A percentile compares a stretch with the other conserved stretches of the same genome.
phyloP scores from a whole-genome alignment of 495 filamentous ascomycete genomes.

The Achaetomiella virescens region DNA sequence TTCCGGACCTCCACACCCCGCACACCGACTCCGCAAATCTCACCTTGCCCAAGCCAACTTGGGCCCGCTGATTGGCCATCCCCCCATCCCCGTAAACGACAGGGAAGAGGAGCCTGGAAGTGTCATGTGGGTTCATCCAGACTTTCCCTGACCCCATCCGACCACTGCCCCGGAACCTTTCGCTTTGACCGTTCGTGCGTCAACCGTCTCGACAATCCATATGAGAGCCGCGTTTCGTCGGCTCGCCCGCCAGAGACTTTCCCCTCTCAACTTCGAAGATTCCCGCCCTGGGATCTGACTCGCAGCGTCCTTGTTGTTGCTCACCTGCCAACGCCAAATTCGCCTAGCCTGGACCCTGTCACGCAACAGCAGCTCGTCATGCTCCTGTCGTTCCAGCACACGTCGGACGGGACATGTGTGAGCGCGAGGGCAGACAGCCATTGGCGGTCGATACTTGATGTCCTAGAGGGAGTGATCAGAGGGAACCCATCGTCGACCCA shows the following conservation, averaged over 20 bases:
- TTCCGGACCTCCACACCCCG: neutral
- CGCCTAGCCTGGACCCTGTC: too few relatives aligned
- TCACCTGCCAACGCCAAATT: too few relatives aligned
- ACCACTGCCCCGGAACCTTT: neutral
- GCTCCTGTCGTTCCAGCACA: too few relatives aligned
- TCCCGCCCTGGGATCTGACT: too few relatives aligned
- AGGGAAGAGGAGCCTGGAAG: slow-evolving; percentile 1
- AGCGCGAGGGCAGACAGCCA: too few relatives aligned
- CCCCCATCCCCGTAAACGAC: neutral
- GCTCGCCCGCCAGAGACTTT: neutral
- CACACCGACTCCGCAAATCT: neutral
- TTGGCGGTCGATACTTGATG: too few relatives aligned
- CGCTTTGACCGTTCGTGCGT: neutral
- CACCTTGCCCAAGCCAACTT: neutral
- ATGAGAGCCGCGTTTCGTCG: neutral
- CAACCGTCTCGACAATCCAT: neutral
- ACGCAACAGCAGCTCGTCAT: too few relatives aligned
- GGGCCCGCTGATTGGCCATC: neutral
- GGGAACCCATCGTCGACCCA: too few relatives aligned
- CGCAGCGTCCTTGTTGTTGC: too few relatives aligned
- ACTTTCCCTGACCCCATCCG: neutral
- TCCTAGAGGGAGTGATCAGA: too few relatives aligned
- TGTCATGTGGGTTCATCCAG: slow-evolving; percentile 1
- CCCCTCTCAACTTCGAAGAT: too few relatives aligned
- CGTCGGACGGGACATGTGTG: too few relatives aligned